Evolutionary conservation across 2,329 filamentous ascomycete genomes (phyloP).

Genomic region (Pestalotiopsis sp.): DNA sequence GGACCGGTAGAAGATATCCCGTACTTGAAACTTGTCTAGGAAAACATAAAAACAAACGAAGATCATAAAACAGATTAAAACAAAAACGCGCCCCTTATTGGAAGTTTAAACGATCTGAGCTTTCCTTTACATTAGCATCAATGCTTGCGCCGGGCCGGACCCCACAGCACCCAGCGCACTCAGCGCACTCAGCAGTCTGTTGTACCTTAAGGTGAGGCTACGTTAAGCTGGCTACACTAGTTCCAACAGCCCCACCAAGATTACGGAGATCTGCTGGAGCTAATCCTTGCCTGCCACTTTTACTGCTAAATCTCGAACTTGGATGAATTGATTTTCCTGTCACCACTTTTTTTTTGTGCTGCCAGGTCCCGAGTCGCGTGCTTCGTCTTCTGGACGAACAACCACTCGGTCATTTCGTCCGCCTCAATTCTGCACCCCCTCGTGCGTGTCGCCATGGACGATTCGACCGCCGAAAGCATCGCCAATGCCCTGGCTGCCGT

Average conservation of each 20-base stretch:
- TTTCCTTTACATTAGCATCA: neutral
- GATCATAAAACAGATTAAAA: neutral
- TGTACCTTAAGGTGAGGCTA: neutral
- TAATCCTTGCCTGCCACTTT: slow-evolving; percentile 5
- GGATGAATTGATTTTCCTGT: neutral
- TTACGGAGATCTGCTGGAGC: slow-evolving; percentile 1
- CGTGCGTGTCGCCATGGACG: slow-evolving; percentile 10
- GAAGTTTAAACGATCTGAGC: neutral
- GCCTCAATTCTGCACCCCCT: neutral
- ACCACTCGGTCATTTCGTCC: neutral
- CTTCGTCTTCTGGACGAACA: neutral
- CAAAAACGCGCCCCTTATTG: neutral
- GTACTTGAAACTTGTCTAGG: neutral
- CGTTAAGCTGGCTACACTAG: neutral
- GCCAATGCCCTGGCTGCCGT: slow-evolving; percentile 17
- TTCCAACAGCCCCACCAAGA: neutral
- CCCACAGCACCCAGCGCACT: neutral
- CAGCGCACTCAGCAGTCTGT: no score
- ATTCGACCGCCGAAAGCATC: slow-evolving; percentile 14
- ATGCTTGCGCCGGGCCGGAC: neutral
- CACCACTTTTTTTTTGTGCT: neutral
- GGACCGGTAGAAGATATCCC: neutral
- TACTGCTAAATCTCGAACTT: neutral
- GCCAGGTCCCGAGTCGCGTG: neutral
- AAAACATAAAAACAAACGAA: neutral